phyloP scores from a whole-genome alignment of 805 yeast species.

The Candida broadrunensis region DNA sequence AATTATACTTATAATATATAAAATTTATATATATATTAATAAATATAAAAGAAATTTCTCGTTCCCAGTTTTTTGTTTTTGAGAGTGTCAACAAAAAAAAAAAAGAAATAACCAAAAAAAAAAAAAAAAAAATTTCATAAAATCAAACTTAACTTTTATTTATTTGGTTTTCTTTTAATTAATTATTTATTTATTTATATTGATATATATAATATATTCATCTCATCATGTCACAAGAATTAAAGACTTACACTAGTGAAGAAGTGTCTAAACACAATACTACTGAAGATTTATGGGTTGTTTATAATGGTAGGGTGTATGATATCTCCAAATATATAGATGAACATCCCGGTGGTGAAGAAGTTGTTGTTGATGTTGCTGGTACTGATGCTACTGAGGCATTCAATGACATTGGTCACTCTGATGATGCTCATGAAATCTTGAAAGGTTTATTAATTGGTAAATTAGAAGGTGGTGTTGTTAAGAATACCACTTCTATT shows the following conservation, averaged over 20 bases:
- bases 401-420: slow-evolving; percentile 85
- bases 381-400: slow-evolving; percentile 46
- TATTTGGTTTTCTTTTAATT: no score
- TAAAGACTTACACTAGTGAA: slow-evolving; percentile 54
- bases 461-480: slow-evolving; percentile 63
- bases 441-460: slow-evolving; percentile 72
- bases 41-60: no score
- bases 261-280: slow-evolving; percentile 42
- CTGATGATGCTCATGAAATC: slow-evolving; percentile 89
- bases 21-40: no score
- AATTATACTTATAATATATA: no score
- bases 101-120: no score
- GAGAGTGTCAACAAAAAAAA: no score
- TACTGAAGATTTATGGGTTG: slow-evolving; percentile 41
- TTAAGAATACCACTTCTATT: slow-evolving; percentile 21
- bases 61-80: no score
- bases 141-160: no score
- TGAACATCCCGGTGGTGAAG: slow-evolving; percentile 49
- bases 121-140: no score
- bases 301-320: slow-evolving; percentile 43
- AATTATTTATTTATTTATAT: not conserved
- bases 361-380: slow-evolving; percentile 41
- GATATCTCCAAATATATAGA: slow-evolving; percentile 41
- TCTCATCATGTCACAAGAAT: slow-evolving; percentile 8
- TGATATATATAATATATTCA: not conserved